These are phyloP conservation scores for Fusarium sp. DNA, from an alignment of 2,329 filamentous ascomycete genomes.

Conservation along the genomic window DNA sequence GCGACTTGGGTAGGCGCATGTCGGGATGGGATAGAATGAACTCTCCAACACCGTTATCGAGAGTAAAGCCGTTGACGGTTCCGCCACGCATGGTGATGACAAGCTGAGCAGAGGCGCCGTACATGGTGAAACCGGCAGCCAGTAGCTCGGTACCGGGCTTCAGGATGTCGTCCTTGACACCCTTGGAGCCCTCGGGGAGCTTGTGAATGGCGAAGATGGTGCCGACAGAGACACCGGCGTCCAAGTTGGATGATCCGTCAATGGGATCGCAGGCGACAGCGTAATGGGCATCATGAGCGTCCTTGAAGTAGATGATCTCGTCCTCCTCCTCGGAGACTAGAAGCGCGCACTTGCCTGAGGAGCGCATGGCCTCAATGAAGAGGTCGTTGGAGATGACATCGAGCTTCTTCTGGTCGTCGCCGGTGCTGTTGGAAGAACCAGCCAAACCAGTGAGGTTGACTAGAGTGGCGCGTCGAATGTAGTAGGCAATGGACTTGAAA, in stretches of 20 bases:
- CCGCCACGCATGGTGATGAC: constrained; percentile 97
- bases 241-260: constrained; percentile 96
- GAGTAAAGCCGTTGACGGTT: constrained; percentile 95
- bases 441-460: constrained; percentile 97
- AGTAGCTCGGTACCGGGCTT: constrained; percentile 91
- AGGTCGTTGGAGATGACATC: constrained; percentile 99
- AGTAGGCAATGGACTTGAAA: constrained; percentile 99
- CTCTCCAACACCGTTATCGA: constrained; percentile 96
- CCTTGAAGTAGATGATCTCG: constrained; percentile 87
- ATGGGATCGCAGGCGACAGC: constrained; percentile 98
- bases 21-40: constrained; percentile 98
- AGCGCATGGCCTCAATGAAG: constrained; percentile 95
- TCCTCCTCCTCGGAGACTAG: constrained; percentile 99
- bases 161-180: constrained; percentile 86
- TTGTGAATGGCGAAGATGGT: constrained; percentile 98
- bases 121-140: constrained; percentile 99
- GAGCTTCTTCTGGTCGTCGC: constrained; percentile 99
- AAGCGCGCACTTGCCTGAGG: constrained; percentile 88
- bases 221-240: constrained; percentile 96
- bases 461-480: constrained; percentile 94
- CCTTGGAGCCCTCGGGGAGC: constrained; percentile 79
- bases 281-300: constrained; percentile 82
- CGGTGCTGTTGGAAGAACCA: constrained; percentile 93
- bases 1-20: constrained; percentile 85
- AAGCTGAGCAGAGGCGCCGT: constrained; percentile 94